Evolutionary conservation across 176 grass and related monocot species (phyloP).

Genomic region (Carex kokanica): DNA sequence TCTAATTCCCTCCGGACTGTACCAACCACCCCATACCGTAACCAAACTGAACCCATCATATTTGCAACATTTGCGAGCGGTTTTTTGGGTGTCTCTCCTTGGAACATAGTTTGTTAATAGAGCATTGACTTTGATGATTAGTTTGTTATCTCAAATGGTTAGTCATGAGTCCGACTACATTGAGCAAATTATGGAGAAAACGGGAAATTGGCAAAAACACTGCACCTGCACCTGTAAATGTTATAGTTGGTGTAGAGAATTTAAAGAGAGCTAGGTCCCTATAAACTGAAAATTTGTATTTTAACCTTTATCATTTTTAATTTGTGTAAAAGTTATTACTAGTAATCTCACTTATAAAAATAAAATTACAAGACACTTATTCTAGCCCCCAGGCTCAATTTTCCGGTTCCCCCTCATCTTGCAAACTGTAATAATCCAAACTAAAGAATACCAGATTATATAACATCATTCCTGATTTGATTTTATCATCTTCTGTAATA

Average conservation of each 20-base stretch:
- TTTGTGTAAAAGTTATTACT: too few relatives aligned
- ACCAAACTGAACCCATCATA: slow-evolving; percentile 11
- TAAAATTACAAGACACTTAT: too few relatives aligned
- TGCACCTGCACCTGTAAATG: background rate
- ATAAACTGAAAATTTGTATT: too few relatives aligned
- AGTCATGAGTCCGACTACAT: background rate
- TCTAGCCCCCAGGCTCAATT: too few relatives aligned
- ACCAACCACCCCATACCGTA: background rate
- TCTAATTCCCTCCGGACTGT: background rate
- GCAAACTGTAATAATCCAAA: background rate
- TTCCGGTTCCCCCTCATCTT: too few relatives aligned
- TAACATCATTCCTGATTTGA: background rate
- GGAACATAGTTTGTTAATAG: background rate
- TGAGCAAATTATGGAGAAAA: background rate
- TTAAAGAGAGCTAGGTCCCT: background rate
- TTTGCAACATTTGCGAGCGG: slow-evolving; percentile 1
- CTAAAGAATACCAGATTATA: background rate
- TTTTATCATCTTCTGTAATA: background rate
- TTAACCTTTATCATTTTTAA: too few relatives aligned
- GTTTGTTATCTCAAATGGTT: background rate
- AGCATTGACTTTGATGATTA: background rate
- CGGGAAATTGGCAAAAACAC: background rate
- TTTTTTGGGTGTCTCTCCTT: background rate
- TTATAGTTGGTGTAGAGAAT: background rate
- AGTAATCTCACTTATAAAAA: too few relatives aligned